Percentiles rank a stretch among this genome's conserved stretches.
Evolutionary conservation across 176 grass and related monocot genomes (phyloP).

Genomic region (Bolboschoenus planiculmis): DNA sequence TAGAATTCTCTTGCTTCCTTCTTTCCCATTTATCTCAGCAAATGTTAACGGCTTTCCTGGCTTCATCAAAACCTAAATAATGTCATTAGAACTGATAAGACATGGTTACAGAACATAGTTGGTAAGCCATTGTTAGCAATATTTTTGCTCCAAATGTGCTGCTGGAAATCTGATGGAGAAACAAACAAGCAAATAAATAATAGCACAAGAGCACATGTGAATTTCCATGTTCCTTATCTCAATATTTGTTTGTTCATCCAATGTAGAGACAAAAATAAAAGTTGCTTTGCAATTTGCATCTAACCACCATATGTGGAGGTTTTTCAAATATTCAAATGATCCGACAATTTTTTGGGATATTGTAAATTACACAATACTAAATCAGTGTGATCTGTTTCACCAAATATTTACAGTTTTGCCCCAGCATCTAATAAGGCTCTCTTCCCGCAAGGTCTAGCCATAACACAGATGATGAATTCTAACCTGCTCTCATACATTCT

Average conservation of each 20-base stretch:
- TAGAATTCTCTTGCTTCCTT: slow-evolving; percentile 50
- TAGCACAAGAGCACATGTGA: not conserved
- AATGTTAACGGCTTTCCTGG: slow-evolving; percentile 94
- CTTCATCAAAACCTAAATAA: slow-evolving; percentile 68
- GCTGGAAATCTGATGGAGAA: not conserved
- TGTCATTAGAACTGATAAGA: slow-evolving; percentile 20
- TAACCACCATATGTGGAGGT: not conserved
- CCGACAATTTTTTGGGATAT: not conserved
- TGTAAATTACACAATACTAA: not conserved
- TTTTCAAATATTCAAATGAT: not conserved
- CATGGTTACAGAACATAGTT: not conserved
- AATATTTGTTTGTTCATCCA: not conserved
- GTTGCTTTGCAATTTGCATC: not conserved
- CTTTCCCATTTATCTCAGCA: slow-evolving; percentile 42
- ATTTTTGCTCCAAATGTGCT: not conserved
- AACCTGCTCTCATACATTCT: no score
- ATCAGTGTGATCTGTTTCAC: not conserved
- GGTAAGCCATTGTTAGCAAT: not conserved
- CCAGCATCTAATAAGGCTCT: not conserved
- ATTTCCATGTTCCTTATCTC: not conserved
- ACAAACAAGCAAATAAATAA: not conserved
- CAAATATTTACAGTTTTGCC: not conserved
- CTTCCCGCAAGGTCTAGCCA: no score
- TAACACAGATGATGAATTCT: no score
- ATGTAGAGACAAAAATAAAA: not conserved